phyloP scores from a whole-genome alignment of 306 rosid species.

The Glycine soja region DNA sequence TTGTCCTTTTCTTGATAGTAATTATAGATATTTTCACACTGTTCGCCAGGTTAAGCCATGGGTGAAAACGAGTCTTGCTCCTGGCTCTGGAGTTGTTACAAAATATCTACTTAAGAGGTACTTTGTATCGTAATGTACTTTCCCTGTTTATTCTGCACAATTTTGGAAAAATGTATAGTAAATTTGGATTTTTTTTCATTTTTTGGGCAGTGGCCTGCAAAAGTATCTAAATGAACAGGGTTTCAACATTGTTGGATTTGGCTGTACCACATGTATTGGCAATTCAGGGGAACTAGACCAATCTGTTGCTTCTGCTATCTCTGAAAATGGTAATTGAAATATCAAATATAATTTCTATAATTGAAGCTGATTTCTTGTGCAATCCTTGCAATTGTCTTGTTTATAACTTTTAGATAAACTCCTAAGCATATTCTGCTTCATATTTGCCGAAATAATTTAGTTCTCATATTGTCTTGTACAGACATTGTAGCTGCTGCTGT shows the following conservation, averaged over 20 bases:
- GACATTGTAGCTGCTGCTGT: slow-evolving; percentile 95
- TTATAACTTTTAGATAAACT: slow-evolving; percentile 26
- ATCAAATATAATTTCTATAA: slow-evolving; percentile 23
- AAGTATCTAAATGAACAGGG: slow-evolving; percentile 86
- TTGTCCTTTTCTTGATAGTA: slow-evolving; percentile 17
- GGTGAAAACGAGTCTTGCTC: slow-evolving; percentile 99
- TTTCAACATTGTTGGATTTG: slow-evolving; percentile 92
- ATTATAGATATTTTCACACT: slow-evolving; percentile 26
- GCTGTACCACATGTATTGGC: slow-evolving; percentile 96
- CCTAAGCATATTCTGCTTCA: slow-evolving; percentile 27
- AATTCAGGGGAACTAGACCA: slow-evolving; percentile 91
- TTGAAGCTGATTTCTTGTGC: slow-evolving; percentile 15
- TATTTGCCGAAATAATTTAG: slow-evolving; percentile 21
- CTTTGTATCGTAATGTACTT: slow-evolving; percentile 10
- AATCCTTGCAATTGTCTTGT: slow-evolving; percentile 1
- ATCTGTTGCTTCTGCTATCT: slow-evolving; percentile 77
- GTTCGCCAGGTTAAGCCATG: slow-evolving; percentile 86
- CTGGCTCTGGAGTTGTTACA: slow-evolving; percentile 95
- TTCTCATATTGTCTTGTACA: slow-evolving; percentile 48
- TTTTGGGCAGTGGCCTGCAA: slow-evolving; percentile 80
- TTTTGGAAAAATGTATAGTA: slow-evolving; percentile 27
- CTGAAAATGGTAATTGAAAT: slow-evolving; percentile 74
- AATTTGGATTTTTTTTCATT: slow-evolving; percentile 37
- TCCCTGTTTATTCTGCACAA: slow-evolving; percentile 29
- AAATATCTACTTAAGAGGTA: slow-evolving; percentile 92